Evolutionary conservation across 305 asterid species (phyloP).

Genomic region (Fraxinus greggii): DNA sequence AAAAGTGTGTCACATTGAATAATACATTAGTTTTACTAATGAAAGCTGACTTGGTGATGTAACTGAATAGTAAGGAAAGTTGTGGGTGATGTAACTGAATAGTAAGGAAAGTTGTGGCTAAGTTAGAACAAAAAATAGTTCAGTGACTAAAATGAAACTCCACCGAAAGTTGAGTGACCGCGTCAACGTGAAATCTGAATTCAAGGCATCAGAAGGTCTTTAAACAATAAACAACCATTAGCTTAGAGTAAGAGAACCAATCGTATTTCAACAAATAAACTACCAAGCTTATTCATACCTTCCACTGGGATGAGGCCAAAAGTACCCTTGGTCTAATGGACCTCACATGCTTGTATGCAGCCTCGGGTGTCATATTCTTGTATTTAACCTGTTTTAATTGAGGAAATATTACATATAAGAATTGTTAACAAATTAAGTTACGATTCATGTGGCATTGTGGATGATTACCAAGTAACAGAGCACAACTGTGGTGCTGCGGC

Average conservation of each 20-base stretch:
- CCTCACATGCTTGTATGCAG: conserved; percentile 69
- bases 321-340: conserved; percentile 84
- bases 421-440: conserved; percentile 5
- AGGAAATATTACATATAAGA: background rate
- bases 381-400: conserved; percentile 55
- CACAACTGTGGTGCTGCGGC: conserved; percentile 89
- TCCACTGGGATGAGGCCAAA: conserved; percentile 81
- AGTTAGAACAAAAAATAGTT: background rate
- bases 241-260: background rate
- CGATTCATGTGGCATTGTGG: conserved; percentile 4
- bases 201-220: background rate
- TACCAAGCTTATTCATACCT: conserved; percentile 40
- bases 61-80: background rate
- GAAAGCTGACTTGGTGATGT: background rate
- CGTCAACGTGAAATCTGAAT: background rate
- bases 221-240: background rate
- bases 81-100: background rate
- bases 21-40: background rate
- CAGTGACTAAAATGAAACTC: background rate
- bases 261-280: background rate
- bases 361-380: conserved; percentile 73
- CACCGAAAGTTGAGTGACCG: background rate
- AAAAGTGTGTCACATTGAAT: background rate
- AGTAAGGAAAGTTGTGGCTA: background rate
- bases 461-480: conserved; percentile 75